A percentile compares a stretch with the other conserved stretches of the same genome.
These are phyloP conservation scores for Flaveria floridana DNA, from an alignment of 140 eudicot species.

Conservation along the genomic window DNA sequence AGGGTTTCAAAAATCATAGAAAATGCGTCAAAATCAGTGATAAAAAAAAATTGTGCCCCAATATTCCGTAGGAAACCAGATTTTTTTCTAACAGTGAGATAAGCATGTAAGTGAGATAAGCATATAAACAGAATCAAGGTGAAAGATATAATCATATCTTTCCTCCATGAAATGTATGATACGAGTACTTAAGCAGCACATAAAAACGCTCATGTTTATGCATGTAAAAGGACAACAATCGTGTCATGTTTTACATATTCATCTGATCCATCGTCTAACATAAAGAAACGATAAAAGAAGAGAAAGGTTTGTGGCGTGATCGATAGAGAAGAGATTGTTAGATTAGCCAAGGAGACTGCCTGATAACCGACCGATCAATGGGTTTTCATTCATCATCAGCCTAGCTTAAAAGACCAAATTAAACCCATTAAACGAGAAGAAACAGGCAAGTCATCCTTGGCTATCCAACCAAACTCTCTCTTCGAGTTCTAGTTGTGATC, in stretches of 20 bases:
- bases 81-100: too few relatives aligned
- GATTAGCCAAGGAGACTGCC: slow-evolving; percentile 73
- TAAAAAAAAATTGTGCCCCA: too few relatives aligned
- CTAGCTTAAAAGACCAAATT: slow-evolving; percentile 9
- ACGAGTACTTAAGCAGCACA: background rate
- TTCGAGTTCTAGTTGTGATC: background rate
- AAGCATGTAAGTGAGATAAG: background rate
- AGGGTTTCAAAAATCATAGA: too few relatives aligned
- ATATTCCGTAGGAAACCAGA: too few relatives aligned
- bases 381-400: background rate
- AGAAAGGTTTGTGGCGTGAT: slow-evolving; percentile 33
- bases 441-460: slow-evolving; percentile 72
- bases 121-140: background rate
- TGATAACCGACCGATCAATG: slow-evolving; percentile 34
- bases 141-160: background rate
- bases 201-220: background rate
- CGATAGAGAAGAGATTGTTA: slow-evolving; percentile 44
- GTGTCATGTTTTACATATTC: background rate
- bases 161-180: background rate
- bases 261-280: background rate
- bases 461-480: slow-evolving; percentile 55
- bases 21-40: too few relatives aligned
- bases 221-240: background rate
- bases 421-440: slow-evolving; percentile 27
- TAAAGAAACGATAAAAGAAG: slow-evolving; percentile 17